Conservation (phyloP, 257 asterid genomes). For the Solanum sparsipilum region DNA sequence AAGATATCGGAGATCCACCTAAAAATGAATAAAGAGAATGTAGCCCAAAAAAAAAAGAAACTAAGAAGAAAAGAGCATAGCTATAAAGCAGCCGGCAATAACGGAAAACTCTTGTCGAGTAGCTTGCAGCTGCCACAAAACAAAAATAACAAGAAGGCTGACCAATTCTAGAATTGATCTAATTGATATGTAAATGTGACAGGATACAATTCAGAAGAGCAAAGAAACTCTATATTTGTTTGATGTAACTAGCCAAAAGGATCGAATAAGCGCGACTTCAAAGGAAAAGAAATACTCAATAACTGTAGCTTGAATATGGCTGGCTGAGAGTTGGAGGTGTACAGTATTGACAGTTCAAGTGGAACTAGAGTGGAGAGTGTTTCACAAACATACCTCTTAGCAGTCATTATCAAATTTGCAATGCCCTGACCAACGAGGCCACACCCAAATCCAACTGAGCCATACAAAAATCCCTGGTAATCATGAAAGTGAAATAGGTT, state of each 20-base stretch:
- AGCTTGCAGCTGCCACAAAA: not conserved
- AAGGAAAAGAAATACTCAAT: not conserved
- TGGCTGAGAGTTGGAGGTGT: not conserved
- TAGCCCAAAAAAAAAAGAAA: not conserved
- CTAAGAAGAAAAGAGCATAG: not conserved
- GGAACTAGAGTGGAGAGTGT: not conserved
- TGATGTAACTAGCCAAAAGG: not conserved
- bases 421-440: conserved; percentile 96
- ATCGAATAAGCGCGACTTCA: not conserved
- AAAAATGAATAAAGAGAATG: not conserved
- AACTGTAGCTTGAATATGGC: not conserved
- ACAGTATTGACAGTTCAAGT: not conserved
- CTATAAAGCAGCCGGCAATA: not conserved
- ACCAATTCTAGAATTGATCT: not conserved
- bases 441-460: conserved; percentile 91
- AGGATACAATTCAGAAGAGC: not conserved
- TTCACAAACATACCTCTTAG: conserved; percentile 48
- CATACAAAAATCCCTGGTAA: conserved; percentile 72
- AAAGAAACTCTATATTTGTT: not conserved
- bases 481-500: conserved; percentile 8
- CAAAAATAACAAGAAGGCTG: not conserved
- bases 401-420: conserved; percentile 86
- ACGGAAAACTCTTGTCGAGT: not conserved
- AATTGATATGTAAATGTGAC: not conserved
- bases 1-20: not conserved